These are phyloP conservation scores for Cutaneotrichosporon daszewskae DNA, from an alignment of 1,284 basidiomycete species.

Conservation along the genomic window DNA sequence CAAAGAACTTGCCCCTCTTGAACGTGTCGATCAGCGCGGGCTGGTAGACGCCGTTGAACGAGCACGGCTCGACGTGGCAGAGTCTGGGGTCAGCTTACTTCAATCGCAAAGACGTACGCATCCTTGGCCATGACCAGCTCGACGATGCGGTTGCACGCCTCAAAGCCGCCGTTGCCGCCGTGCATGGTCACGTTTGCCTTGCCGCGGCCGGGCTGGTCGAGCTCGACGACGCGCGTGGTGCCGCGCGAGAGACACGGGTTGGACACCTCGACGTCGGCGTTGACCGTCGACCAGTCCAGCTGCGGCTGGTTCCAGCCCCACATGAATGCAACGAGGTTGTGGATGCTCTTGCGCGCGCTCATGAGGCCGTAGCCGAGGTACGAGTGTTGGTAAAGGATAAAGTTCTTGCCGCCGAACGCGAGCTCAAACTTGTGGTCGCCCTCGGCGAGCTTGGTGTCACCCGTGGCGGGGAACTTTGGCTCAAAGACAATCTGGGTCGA, in stretches of 20 bases:
- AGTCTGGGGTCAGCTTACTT: constrained; percentile 52
- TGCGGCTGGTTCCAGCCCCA: constrained; percentile 49
- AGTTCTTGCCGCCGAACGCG: constrained; percentile 63
- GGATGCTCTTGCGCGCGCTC: constrained; percentile 77
- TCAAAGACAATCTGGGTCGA: constrained; percentile 98
- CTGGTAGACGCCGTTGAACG: constrained; percentile 96
- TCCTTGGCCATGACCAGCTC: constrained; percentile 95
- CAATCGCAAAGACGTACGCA: constrained; percentile 57
- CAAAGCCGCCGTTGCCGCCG: constrained; percentile 74
- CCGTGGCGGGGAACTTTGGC: constrained; percentile 58
- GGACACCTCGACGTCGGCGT: constrained; percentile 46
- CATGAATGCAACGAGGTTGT: constrained; percentile 85
- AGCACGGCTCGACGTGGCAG: constrained; percentile 85
- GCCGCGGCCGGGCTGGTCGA: constrained; percentile 58
- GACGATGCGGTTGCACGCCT: constrained; percentile 76
- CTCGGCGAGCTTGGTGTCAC: constrained; percentile 54
- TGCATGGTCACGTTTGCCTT: constrained; percentile 69
- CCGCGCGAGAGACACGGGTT: constrained; percentile 79
- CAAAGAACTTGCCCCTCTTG: constrained; percentile 67
- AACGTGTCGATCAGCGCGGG: constrained; percentile 90
- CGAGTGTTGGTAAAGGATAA: constrained; percentile 86
- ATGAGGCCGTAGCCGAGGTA: constrained; percentile 95
- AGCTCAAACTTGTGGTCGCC: constrained; percentile 94
- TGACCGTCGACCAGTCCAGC: constrained; percentile 50
- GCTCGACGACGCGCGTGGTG: constrained; percentile 60